Percentiles rank a stretch among this genome's conserved stretches.
Conservation (phyloP, 1,139 yeast species). For the Meyerozyma sp. region DNA sequence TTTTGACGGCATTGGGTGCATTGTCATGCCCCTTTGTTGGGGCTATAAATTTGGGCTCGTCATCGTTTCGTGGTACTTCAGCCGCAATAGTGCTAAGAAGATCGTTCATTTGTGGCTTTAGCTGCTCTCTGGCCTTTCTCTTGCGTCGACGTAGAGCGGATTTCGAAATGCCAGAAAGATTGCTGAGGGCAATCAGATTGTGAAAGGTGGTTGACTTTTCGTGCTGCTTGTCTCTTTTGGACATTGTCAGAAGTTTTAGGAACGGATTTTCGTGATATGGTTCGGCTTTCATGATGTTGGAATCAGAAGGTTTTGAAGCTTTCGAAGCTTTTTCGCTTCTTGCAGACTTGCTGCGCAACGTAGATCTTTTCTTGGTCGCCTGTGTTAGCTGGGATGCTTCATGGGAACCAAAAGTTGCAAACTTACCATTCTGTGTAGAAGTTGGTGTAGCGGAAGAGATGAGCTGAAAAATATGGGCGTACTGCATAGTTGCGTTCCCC, state of each 20-base stretch:
- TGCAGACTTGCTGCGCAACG: constrained; percentile 37
- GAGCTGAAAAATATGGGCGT: neutral
- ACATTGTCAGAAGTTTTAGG: constrained; percentile 46
- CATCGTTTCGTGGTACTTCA: constrained; percentile 11
- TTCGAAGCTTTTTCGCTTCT: constrained; percentile 7
- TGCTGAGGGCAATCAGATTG: constrained; percentile 25
- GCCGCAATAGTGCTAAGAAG: constrained; percentile 49
- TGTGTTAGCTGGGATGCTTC: constrained; percentile 7
- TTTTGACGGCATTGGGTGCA: constrained; percentile 55
- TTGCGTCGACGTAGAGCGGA: constrained; percentile 62
- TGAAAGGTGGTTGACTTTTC: constrained; percentile 27
- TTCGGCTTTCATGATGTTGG: constrained; percentile 4
- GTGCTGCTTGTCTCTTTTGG: constrained; percentile 50
- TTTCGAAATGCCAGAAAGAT: constrained; percentile 49
- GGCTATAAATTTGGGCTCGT: constrained; percentile 12
- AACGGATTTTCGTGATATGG: constrained; percentile 37
- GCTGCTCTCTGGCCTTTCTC: constrained; percentile 55
- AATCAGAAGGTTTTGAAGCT: neutral
- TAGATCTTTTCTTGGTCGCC: constrained; percentile 46
- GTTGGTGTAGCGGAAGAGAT: neutral
- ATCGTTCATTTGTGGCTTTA: constrained; percentile 64
- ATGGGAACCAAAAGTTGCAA: no score
- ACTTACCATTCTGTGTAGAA: neutral
- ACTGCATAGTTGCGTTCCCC: neutral
- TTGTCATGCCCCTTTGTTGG: constrained; percentile 32